Evolutionary conservation across 2,329 filamentous ascomycete genomes (phyloP).

Genomic region (Cadophora luteo-olivacea): DNA sequence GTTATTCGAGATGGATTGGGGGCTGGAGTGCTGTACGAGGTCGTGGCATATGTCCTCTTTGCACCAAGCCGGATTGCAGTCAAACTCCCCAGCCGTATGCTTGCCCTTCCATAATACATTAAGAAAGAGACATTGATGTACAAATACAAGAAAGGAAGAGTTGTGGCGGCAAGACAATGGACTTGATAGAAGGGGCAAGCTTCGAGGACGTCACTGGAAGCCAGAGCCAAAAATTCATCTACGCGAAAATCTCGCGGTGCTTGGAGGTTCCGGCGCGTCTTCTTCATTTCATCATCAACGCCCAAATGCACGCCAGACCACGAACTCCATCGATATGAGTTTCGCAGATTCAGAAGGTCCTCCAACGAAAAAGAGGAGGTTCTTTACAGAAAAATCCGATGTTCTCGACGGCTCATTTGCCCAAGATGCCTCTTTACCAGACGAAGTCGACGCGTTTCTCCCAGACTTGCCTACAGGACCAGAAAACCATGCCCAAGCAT

Average conservation of each 20-base stretch:
- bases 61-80: conserved; percentile 21
- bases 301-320: conserved; percentile 24
- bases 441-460: conserved; percentile 41
- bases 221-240: conserved; percentile 22
- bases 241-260: conserved; percentile 26
- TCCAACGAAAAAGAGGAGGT: conserved; percentile 54
- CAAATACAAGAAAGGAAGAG: conserved; percentile 20
- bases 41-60: conserved; percentile 42
- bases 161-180: neutral
- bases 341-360: conserved; percentile 50
- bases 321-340: conserved; percentile 43
- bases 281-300: conserved; percentile 18
- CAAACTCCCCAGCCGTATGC: conserved; percentile 35
- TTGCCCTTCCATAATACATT: conserved; percentile 40
- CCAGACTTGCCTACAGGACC: conserved; percentile 7
- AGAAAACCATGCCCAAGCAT: neutral
- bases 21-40: conserved; percentile 43
- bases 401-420: conserved; percentile 34
- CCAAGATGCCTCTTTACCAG: conserved; percentile 32
- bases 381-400: conserved; percentile 50
- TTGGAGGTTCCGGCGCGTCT: conserved; percentile 34
- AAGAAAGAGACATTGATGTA: conserved; percentile 28
- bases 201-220: conserved; percentile 21
- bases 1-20: conserved; percentile 42
- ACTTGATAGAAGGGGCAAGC: neutral